Evolutionary conservation across 1,284 basidiomycete species (phyloP).

Genomic region (Golubevia pallescens): DNA sequence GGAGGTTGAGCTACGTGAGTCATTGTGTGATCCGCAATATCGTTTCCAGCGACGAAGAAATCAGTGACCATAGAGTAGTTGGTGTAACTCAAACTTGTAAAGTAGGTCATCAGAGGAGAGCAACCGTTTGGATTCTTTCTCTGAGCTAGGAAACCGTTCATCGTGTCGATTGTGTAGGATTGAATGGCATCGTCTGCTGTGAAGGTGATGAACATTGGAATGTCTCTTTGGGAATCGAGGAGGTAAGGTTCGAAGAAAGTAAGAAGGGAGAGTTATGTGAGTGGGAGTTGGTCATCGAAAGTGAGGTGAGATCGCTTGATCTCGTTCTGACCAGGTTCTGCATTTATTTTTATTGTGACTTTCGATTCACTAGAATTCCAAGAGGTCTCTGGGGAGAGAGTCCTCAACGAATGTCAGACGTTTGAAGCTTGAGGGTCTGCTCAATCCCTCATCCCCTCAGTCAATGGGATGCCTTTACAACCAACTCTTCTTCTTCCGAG

Average conservation of each 20-base stretch:
- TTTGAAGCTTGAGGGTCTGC: too few species aligned
- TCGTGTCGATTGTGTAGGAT: conserved; percentile 44
- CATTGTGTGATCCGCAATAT: conserved; percentile 53
- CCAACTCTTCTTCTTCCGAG: too few species aligned
- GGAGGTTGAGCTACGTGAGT: conserved; percentile 42
- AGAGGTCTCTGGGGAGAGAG: too few species aligned
- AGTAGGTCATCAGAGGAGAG: conserved; percentile 37
- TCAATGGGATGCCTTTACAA: too few species aligned
- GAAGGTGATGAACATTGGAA: conserved; percentile 48
- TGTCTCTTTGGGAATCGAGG: too few species aligned
- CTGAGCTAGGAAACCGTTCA: conserved; percentile 38
- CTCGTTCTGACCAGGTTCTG: too few species aligned
- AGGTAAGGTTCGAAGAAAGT: background rate
- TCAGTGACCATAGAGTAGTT: conserved; percentile 53
- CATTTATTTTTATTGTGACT: too few species aligned
- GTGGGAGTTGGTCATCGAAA: background rate
- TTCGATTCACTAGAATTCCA: too few species aligned
- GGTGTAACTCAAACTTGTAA: conserved; percentile 42
- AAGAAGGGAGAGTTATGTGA: background rate
- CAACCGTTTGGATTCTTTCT: conserved; percentile 58
- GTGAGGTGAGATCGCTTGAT: too few species aligned
- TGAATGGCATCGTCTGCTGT: conserved; percentile 56
- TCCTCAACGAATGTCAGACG: too few species aligned
- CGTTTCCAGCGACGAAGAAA: conserved; percentile 43
- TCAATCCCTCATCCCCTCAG: too few species aligned